Evolutionary conservation across 129 eudicot genomes (phyloP).

Genomic region (Flaveria ramosissima): DNA sequence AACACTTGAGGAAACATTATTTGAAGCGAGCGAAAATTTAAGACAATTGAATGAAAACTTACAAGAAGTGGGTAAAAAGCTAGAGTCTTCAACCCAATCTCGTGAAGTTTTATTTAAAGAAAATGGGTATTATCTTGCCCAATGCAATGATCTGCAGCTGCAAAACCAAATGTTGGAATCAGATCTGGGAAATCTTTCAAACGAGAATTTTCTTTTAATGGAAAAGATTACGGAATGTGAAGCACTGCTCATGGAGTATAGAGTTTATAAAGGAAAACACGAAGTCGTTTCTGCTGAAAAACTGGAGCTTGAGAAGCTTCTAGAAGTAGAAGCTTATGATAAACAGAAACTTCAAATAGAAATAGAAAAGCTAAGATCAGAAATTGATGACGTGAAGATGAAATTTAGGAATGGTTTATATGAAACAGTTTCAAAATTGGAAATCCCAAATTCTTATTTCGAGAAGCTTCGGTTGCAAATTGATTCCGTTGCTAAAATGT

Average conservation of each 20-base stretch:
- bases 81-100: conserved; percentile 49
- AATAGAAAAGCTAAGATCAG: conserved; percentile 3
- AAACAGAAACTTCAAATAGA: conserved; percentile 48
- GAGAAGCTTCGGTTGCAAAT: conserved; percentile 63
- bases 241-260: conserved; percentile 46
- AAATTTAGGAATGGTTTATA: conserved; percentile 50
- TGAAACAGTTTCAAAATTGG: conserved; percentile 50
- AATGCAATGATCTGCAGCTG: conserved; percentile 56
- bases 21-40: conserved; percentile 49
- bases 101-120: conserved; percentile 59
- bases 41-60: conserved; percentile 36
- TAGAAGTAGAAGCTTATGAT: conserved; percentile 41
- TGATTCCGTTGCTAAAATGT: conserved; percentile 55
- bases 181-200: conserved; percentile 56
- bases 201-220: conserved; percentile 60
- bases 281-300: conserved; percentile 63
- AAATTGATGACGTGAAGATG: conserved; percentile 47
- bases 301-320: conserved; percentile 43
- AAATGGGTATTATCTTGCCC: conserved; percentile 54
- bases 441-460: conserved; percentile 45
- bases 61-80: conserved; percentile 42
- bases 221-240: conserved; percentile 67
- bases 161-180: conserved; percentile 65
- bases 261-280: conserved; percentile 47
- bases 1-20: conserved; percentile 51